A percentile compares a stretch with the other conserved stretches of the same genome.
Evolutionary conservation across 345 rosid genomes (phyloP).

Genomic region (Arabidopsis thaliana): TAIR10.1 NC_003071.7:12828001-12828500

Average conservation of each 20-base stretch:
- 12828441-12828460: constrained; percentile 69
- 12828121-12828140: constrained; percentile 6
- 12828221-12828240: neutral
- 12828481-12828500: constrained; percentile 41
- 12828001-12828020: neutral
- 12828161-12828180: neutral
- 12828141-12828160: neutral
- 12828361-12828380: constrained; percentile 76
- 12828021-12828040: neutral
- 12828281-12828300: neutral
- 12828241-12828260: neutral
- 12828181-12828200: neutral
- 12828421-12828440: constrained; percentile 71
- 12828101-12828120: neutral
- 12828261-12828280: neutral
- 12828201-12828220: neutral
- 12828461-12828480: constrained; percentile 49
- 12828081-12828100: constrained; percentile 1
- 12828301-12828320: neutral
- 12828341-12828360: constrained; percentile 78
- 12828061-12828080: neutral
- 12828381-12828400: constrained; percentile 66
- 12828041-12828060: neutral
- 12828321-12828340: constrained; percentile 57
- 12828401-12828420: constrained; percentile 71